Evolutionary conservation across 2,329 filamentous ascomycete genomes (phyloP).

Genomic region (Cladorrhinum sp.): DNA sequence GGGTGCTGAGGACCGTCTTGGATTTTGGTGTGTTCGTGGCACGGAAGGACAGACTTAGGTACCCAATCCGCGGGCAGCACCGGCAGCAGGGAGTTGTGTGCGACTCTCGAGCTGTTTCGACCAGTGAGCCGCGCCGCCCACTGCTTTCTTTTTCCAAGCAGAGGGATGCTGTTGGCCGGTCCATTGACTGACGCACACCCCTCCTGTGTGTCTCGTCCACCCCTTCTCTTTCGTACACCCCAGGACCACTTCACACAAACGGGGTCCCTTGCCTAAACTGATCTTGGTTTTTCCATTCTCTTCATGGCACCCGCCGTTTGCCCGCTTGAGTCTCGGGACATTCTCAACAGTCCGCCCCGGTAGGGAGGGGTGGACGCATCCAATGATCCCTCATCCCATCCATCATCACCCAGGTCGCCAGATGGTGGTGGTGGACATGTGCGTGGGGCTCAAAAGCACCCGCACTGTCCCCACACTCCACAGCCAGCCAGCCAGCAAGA

Average conservation of each 20-base stretch:
- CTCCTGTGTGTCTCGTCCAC: not conserved
- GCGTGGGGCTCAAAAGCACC: conserved; percentile 6
- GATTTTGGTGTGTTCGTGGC: not conserved
- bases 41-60: not conserved
- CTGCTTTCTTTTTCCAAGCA: not conserved
- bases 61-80: not conserved
- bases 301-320: conserved; percentile 1
- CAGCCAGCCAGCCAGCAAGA: not conserved
- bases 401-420: not conserved
- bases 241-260: not conserved
- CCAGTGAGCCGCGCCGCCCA: conserved; percentile 9
- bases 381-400: not conserved
- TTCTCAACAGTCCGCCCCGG: conserved; percentile 10
- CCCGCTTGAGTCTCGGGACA: conserved; percentile 16
- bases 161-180: not conserved
- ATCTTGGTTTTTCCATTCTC: conserved; percentile 11
- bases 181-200: not conserved
- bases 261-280: conserved; percentile 1
- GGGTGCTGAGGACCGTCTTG: not conserved
- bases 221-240: not conserved
- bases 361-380: conserved; percentile 1
- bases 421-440: too few relatives aligned
- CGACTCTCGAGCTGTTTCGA: conserved; percentile 8
- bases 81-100: not conserved
- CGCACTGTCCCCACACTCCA: conserved; percentile 7